phyloP scores from a whole-genome alignment of 352 stramenopile genomes.

The Phytophthora meadii region DNA sequence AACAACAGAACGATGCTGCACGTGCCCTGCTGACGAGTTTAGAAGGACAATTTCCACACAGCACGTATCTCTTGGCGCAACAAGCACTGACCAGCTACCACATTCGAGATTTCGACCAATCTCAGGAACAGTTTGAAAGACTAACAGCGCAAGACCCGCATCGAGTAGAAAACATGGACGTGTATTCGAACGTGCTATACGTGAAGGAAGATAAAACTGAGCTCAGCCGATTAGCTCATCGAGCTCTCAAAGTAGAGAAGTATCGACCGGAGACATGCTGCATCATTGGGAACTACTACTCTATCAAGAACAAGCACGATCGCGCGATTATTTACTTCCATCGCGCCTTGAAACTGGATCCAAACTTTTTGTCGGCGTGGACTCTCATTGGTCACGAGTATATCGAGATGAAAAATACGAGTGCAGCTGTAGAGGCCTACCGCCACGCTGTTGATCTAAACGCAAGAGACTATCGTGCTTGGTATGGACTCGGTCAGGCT shows the following conservation, averaged over 20 bases:
- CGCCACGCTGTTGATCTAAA: conserved; percentile 94
- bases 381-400: conserved; percentile 99
- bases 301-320: conserved; percentile 94
- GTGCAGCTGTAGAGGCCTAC: conserved; percentile 96
- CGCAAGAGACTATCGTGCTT: conserved; percentile 96
- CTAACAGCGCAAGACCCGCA: conserved; percentile 72
- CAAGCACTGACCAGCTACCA: conserved; percentile 85
- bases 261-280: conserved; percentile 98
- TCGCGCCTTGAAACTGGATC: conserved; percentile 94
- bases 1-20: conserved; percentile 80
- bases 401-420: conserved; percentile 99
- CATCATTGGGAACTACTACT: conserved; percentile 95
- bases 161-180: conserved; percentile 84
- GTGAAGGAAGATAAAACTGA: conserved; percentile 89
- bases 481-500: conserved; percentile 98
- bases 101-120: conserved; percentile 83
- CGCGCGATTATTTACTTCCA: conserved; percentile 98
- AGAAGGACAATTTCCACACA: conserved; percentile 63
- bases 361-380: conserved; percentile 96
- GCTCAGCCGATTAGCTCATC: conserved; percentile 90
- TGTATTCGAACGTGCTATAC: conserved; percentile 89
- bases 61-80: conserved; percentile 78
- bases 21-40: conserved; percentile 61
- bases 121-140: conserved; percentile 77
- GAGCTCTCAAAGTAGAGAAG: conserved; percentile 95